Evolutionary conservation across 108 stramenopile genomes (phyloP).

Genomic region (Nitzschia sp.): DNA sequence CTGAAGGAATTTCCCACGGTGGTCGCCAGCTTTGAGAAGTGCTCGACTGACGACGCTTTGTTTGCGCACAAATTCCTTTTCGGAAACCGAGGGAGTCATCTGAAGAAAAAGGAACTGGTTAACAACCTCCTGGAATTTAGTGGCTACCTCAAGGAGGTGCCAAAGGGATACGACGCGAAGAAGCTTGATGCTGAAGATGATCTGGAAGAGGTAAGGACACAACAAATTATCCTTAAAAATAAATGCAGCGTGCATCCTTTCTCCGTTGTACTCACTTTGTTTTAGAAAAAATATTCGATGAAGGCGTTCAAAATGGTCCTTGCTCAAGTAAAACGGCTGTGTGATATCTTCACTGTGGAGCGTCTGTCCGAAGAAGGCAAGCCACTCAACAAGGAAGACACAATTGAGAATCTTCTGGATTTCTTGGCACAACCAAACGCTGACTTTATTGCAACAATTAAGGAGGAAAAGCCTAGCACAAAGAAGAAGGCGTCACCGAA

Average conservation of each 20-base stretch:
- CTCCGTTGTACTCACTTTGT: conserved; percentile 1
- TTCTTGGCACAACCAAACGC: conserved; percentile 40
- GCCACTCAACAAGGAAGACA: conserved; percentile 40
- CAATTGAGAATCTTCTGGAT: conserved; percentile 46
- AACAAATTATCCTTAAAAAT: too few relatives aligned
- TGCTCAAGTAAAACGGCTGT: conserved; percentile 35
- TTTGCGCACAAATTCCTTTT: conserved; percentile 39
- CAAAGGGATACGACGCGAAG: conserved; percentile 27
- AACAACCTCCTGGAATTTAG: conserved; percentile 39
- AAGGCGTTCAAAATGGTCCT: conserved; percentile 42
- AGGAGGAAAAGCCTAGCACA: conserved; percentile 6
- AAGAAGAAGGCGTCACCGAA: conserved; percentile 18
- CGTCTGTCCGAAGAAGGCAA: conserved; percentile 18
- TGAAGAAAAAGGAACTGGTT: conserved; percentile 28
- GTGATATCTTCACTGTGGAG: conserved; percentile 41
- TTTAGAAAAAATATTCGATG: conserved; percentile 32
- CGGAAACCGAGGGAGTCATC: conserved; percentile 10
- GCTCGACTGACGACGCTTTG: conserved; percentile 19
- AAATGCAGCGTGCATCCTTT: too few relatives aligned
- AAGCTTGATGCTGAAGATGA: conserved; percentile 37
- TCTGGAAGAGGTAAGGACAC: conserved; percentile 40
- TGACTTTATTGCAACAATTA: conserved; percentile 14
- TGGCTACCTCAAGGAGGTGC: conserved; percentile 41
- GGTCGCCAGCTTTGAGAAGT: conserved; percentile 23
- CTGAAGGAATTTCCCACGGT: conserved; percentile 27